phyloP scores from a whole-genome alignment of 2,329 filamentous ascomycete genomes.

The Neurospora sp. region DNA sequence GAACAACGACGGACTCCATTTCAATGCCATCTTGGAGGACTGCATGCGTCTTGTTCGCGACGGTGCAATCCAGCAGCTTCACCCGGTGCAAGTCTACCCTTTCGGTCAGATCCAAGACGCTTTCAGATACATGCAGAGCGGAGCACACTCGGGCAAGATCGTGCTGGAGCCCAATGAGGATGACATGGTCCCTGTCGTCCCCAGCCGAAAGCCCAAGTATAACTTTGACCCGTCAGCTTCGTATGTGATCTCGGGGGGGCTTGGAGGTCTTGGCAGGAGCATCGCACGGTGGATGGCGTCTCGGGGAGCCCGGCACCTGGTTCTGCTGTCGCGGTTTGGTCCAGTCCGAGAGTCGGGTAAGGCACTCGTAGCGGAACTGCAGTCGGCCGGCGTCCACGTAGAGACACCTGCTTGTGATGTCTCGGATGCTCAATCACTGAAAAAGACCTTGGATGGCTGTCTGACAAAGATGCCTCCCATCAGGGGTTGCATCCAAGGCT shows the following conservation, averaged over 20 bases:
- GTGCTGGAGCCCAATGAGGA: constrained; percentile 20
- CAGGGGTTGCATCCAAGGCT: constrained; percentile 17
- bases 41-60: constrained; percentile 5
- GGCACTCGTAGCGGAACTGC: constrained; percentile 10
- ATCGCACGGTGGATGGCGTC: constrained; percentile 26
- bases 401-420: constrained; percentile 9
- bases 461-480: constrained; percentile 9
- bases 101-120: constrained; percentile 23
- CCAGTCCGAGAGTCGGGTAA: constrained; percentile 8
- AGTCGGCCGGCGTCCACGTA: constrained; percentile 14
- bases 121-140: constrained; percentile 32
- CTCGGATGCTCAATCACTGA: background rate
- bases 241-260: constrained; percentile 30
- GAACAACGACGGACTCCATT: background rate
- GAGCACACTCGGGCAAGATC: constrained; percentile 33
- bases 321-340: constrained; percentile 28
- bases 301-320: constrained; percentile 28
- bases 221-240: constrained; percentile 14
- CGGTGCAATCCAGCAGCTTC: constrained; percentile 14
- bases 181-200: constrained; percentile 1
- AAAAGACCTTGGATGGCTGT: background rate
- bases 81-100: constrained; percentile 16
- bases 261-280: constrained; percentile 27
- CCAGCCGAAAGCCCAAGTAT: background rate
- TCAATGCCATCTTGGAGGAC: background rate